Conservation (phyloP, 306 rosid species). For the Carpinus viminea region DNA sequence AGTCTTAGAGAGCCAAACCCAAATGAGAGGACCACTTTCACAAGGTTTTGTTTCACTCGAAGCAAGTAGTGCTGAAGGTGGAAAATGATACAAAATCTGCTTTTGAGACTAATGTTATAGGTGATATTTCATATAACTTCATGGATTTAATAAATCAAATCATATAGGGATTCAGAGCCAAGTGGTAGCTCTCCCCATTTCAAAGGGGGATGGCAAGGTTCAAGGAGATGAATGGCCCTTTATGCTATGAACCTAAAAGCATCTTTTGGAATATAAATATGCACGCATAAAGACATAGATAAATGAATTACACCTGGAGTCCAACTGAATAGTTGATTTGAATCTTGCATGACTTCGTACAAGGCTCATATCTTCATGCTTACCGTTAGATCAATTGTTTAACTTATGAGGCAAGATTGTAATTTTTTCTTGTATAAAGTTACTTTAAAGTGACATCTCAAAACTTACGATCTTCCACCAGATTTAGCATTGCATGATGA, state of each 20-base stretch:
- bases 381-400: no score
- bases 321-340: not conserved
- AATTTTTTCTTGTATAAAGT: no score
- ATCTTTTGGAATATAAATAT: not conserved
- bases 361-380: no score
- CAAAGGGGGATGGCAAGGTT: not conserved
- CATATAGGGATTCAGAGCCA: not conserved
- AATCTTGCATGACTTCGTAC: not conserved
- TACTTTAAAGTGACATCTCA: no score
- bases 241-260: not conserved
- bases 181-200: not conserved
- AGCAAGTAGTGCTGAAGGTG: not conserved
- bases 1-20: not conserved
- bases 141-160: not conserved
- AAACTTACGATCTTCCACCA: no score
- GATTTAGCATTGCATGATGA: no score
- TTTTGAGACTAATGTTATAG: not conserved
- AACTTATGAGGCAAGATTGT: no score
- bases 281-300: not conserved
- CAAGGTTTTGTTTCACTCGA: not conserved
- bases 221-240: not conserved
- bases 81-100: not conserved
- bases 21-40: not conserved
- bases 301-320: not conserved
- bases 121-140: not conserved